phyloP scores from a whole-genome alignment of 306 rosid species.

The barrel medic (Medicago truncatula) region MtrunA17r5.0-ANR NC_053043.1:19850001-19850500 shows the following conservation, averaged over 20 bases:
- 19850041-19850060: slow-evolving; percentile 32
- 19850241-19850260: slow-evolving; percentile 32
- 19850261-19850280: slow-evolving; percentile 22
- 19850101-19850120: slow-evolving; percentile 37
- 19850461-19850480: slow-evolving; percentile 52
- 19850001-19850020: slow-evolving; percentile 33
- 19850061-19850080: slow-evolving; percentile 31
- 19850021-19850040: slow-evolving; percentile 11
- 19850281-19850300: slow-evolving; percentile 28
- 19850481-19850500: slow-evolving; percentile 63
- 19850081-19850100: slow-evolving; percentile 34
- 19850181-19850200: slow-evolving; percentile 31
- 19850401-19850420: slow-evolving; percentile 26
- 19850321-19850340: slow-evolving; percentile 4
- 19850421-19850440: slow-evolving; percentile 43
- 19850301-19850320: slow-evolving; percentile 13
- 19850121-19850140: slow-evolving; percentile 39
- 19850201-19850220: neutral
- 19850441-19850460: slow-evolving; percentile 69
- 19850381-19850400: slow-evolving; percentile 10
- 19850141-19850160: slow-evolving; percentile 37
- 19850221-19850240: too few relatives aligned
- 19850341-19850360: slow-evolving; percentile 5
- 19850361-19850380: slow-evolving; percentile 23
- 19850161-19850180: neutral